phyloP scores from a whole-genome alignment of 768 basidiomycete species.

The Lactarius sanguifluus region DNA sequence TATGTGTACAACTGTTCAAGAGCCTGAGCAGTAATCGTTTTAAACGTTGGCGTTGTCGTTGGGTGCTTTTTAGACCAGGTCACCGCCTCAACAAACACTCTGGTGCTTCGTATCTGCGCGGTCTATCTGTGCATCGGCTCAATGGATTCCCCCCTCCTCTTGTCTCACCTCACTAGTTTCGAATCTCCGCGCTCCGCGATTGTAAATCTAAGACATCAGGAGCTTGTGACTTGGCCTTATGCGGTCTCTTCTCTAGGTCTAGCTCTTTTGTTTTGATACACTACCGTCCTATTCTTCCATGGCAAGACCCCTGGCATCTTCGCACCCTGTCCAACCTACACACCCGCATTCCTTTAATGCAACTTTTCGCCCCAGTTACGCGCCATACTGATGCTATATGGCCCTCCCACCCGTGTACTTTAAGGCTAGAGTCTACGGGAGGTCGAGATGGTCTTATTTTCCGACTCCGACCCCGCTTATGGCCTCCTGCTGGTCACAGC shows the following conservation, averaged over 20 bases:
- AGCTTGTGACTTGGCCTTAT: not conserved
- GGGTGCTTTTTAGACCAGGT: not conserved
- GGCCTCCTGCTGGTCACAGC: constrained; percentile 1
- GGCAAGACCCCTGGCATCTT: not conserved
- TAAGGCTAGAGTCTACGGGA: not conserved
- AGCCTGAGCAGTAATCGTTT: not conserved
- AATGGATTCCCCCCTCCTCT: not conserved
- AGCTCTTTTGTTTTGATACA: not conserved
- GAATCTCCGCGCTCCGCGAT: constrained; percentile 16
- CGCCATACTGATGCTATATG: not conserved
- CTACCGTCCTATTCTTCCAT: not conserved
- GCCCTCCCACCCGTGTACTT: not conserved
- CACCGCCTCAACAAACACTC: not conserved
- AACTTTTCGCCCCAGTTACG: not conserved
- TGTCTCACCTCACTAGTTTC: not conserved
- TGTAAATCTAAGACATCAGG: constrained; percentile 16
- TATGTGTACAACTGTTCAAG: not conserved
- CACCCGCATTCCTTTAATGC: not conserved
- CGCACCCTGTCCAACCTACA: not conserved
- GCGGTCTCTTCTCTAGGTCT: not conserved
- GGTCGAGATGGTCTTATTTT: not conserved
- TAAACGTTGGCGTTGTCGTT: not conserved
- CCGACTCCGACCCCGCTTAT: constrained; percentile 9
- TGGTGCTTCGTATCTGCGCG: not conserved
- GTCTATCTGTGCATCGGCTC: not conserved